These are phyloP conservation scores for Pichia norvegensis DNA, from an alignment of 1,139 yeast species.

Conservation along the genomic window DNA sequence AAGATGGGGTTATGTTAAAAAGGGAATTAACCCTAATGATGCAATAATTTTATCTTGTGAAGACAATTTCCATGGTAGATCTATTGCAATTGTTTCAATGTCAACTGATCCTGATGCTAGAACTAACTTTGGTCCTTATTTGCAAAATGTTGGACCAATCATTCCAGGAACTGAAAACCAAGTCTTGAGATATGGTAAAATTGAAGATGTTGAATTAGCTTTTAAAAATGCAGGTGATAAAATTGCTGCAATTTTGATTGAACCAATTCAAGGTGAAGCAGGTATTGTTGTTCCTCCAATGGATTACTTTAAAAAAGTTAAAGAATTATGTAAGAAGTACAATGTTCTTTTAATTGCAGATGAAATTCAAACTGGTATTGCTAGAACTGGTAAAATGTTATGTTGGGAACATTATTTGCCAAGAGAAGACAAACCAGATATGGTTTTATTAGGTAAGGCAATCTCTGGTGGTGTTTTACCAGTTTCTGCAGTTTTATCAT, in stretches of 20 bases:
- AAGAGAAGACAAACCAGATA: slow-evolving; percentile 71
- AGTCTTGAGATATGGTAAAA: slow-evolving; percentile 65
- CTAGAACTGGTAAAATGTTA: slow-evolving; percentile 91
- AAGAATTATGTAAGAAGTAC: slow-evolving; percentile 69
- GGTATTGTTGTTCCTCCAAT: slow-evolving; percentile 92
- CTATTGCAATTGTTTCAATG: slow-evolving; percentile 91
- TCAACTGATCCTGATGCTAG: slow-evolving; percentile 94
- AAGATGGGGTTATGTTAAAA: slow-evolving; percentile 92
- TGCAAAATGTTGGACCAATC: slow-evolving; percentile 59
- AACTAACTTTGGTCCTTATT: slow-evolving; percentile 83
- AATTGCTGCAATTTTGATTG: slow-evolving; percentile 85
- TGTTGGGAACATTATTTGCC: slow-evolving; percentile 73
- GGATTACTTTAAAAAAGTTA: slow-evolving; percentile 69
- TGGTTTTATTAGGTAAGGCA: slow-evolving; percentile 87
- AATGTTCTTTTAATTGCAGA: slow-evolving; percentile 87
- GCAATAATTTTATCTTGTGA: slow-evolving; percentile 85
- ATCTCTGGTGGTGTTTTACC: slow-evolving; percentile 93
- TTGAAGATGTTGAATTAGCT: slow-evolving; percentile 82
- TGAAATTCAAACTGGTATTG: slow-evolving; percentile 96
- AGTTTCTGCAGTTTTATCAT: slow-evolving; percentile 83
- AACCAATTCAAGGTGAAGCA: slow-evolving; percentile 98
- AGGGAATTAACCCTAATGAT: slow-evolving; percentile 73
- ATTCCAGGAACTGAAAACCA: slow-evolving; percentile 43
- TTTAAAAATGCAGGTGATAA: slow-evolving; percentile 79
- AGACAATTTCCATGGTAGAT: slow-evolving; percentile 95